Evolutionary conservation across 768 basidiomycete species (phyloP), one percentile per base, ranked within the genome.

Genomic region (Brasilioporus rufonigricans): DNA sequence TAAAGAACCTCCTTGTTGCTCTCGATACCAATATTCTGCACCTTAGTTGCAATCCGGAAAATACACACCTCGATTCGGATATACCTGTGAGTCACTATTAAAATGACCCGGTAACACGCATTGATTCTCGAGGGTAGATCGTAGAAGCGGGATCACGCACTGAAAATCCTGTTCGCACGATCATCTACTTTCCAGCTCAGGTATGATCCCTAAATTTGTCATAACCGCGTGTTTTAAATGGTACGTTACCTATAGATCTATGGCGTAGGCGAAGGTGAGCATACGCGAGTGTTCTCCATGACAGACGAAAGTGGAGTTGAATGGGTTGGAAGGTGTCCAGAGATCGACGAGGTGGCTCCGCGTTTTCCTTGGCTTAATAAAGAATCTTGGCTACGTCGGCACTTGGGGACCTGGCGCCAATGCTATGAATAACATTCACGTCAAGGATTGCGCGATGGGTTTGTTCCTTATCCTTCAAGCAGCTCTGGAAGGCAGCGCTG

Each of bases 351-450:
- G 65, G 5, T 71, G 73, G 56, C 58, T 78, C 4, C 73, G 75
- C 41, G 55, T 73, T 8, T 79, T 73, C 60, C 49, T 74, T 32
- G 58, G 63, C 39, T 64, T 74, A 53, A 66, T 63, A 45, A 67
- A 71, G 53, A 57, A 63, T 0, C 54, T 65, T 14, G 73, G 75
- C 24, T 65, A 67, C 39, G 70, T 71, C 0, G 77, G 77, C n/a
- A 76, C 76, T 1, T 79, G 73, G 73, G 78, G 77, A 16, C 59
- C 67, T 6, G 77, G 77, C 2, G 60, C 62, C 35, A 78, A 76
- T 36, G 29, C 67, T 11, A 70, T 75, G 67, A 66, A 65, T 31
- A 73, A 69, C 36, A 65, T 76, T 7, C 77, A 79, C 44, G 72
- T 80, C 48, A 72, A 71, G 47, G 78, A 79, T 49, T 69, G 69